Base-by-base conservation (phyloP, 2,329 filamentous ascomycete species). In the Fusarium praegraminearum region DNA sequence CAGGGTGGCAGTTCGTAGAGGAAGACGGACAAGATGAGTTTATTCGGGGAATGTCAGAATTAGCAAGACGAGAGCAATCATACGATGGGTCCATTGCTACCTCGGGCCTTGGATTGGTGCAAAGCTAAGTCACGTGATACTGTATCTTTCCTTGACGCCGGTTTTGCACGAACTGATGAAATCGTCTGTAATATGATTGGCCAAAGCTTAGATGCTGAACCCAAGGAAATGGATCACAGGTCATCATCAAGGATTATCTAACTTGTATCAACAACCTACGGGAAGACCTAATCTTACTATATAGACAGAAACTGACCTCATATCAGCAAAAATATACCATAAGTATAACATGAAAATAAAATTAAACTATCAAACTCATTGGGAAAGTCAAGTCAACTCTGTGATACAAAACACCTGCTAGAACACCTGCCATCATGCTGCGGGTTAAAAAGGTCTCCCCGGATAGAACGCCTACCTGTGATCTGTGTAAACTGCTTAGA, bases 61-160 rank as follows among this genome's bases (percentile, higher is more conserved):
- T 66, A 65, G 61, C 62, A 65, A 43, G 62, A 54, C 32, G 41
- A 67, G 66, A 74, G 67, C 70, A 73, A 76, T 78, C 72, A 71
- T 76, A 75, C 75, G 75, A 78, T 77, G 62, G 62, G 62, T 65
- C 62, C 43, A 33, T 54, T 61, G 35, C 40, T 52, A 43, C 62
- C 62, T 65, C 46, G 62, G 43, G 62, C 47, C 22, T 54, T 35
- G 61, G 62, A 65, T 65, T 65, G 62, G 62, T 66, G 55, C 62
- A 55, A 28, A 45, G 12, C 0, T 0, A 0, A 2, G 22, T 66
- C 62, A 65, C 62, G 62, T 65, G 62, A 65, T 8, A 1, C 0
- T 3, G 10, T n/a, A 16, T 49, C 30, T 49, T 43, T 61, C 65
- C 65, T 56, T 68, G 65, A 61, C 60, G 60, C 65, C 65, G 62